Conservation (phyloP, 306 rosid species). For the Boehmeria nivea region DNA sequence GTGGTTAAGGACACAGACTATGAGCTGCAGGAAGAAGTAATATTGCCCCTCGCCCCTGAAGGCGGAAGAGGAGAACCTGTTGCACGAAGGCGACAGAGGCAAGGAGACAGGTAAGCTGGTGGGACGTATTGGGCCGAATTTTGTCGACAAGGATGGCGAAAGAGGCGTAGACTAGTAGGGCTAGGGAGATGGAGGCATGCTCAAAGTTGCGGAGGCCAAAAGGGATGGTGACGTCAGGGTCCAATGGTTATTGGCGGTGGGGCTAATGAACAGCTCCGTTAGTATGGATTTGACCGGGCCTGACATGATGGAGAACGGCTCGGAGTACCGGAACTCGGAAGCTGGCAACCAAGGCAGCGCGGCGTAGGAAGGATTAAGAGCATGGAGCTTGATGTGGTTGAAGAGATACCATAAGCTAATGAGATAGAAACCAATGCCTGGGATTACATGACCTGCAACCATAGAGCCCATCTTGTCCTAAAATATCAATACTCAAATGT, state of each 20-base stretch:
- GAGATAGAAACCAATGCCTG: conserved; percentile 68
- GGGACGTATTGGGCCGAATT: not conserved
- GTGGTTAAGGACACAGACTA: conserved; percentile 42
- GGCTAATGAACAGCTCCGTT: conserved; percentile 80
- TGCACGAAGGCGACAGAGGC: conserved; percentile 60
- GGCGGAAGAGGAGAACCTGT: conserved; percentile 63
- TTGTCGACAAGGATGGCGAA: conserved; percentile 49
- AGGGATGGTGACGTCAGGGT: conserved; percentile 68
- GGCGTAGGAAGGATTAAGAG: conserved; percentile 29
- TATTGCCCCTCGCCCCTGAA: conserved; percentile 84
- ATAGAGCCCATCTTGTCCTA: conserved; percentile 85
- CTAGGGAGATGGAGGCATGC: conserved; percentile 61
- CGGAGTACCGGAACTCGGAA: conserved; percentile 44
- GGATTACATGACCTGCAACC: conserved; percentile 73
- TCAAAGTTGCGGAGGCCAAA: conserved; percentile 79
- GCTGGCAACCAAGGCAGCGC: conserved; percentile 68
- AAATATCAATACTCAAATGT: too few relatives aligned
- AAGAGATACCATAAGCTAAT: conserved; percentile 82
- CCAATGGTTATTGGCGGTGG: conserved; percentile 63
- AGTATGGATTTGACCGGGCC: too few relatives aligned
- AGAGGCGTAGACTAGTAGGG: conserved; percentile 49
- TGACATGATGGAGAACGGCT: conserved; percentile 52
- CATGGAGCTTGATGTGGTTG: conserved; percentile 67
- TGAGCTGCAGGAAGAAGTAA: conserved; percentile 51
- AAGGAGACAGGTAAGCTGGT: conserved; percentile 45